Evolutionary conservation across 1,284 basidiomycete genomes (phyloP).

Genomic region (Irpex sp.): DNA sequence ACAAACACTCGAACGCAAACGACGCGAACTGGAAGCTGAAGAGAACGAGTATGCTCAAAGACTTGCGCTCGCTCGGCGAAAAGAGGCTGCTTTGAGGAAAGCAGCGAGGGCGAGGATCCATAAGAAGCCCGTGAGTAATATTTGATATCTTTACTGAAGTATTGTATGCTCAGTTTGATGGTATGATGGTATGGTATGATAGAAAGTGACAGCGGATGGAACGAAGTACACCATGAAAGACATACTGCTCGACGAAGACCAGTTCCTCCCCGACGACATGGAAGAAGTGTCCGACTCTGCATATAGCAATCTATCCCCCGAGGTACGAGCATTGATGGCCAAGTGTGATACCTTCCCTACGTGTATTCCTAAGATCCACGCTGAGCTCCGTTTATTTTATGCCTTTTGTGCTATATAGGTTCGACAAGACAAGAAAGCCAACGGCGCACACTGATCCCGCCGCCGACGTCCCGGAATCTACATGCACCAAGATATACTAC

Average conservation of each 20-base stretch:
- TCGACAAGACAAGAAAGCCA: conserved; percentile 4
- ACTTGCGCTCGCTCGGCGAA: conserved; percentile 55
- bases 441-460: not conserved
- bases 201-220: conserved; percentile 12
- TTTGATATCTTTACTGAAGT: too few species aligned
- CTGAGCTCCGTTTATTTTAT: not conserved
- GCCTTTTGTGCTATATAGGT: not conserved
- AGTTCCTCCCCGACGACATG: conserved; percentile 61
- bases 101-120: conserved; percentile 35
- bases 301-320: conserved; percentile 69
- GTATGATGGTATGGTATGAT: conserved; percentile 12
- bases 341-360: conserved; percentile 44
- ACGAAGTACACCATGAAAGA: conserved; percentile 16
- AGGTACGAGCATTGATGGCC: conserved; percentile 77
- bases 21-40: conserved; percentile 62
- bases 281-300: conserved; percentile 25
- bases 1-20: conserved; percentile 65
- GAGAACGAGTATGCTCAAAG: conserved; percentile 61
- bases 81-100: conserved; percentile 39
- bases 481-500: conserved; percentile 84
- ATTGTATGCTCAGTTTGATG: too few species aligned
- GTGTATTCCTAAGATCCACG: too few species aligned
- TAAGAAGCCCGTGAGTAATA: conserved; percentile 53
- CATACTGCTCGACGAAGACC: conserved; percentile 38
- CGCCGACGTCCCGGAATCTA: conserved; percentile 37